Evolutionary conservation across 345 rosid genomes (phyloP).

Genomic region (Heritiera littoralis): DNA sequence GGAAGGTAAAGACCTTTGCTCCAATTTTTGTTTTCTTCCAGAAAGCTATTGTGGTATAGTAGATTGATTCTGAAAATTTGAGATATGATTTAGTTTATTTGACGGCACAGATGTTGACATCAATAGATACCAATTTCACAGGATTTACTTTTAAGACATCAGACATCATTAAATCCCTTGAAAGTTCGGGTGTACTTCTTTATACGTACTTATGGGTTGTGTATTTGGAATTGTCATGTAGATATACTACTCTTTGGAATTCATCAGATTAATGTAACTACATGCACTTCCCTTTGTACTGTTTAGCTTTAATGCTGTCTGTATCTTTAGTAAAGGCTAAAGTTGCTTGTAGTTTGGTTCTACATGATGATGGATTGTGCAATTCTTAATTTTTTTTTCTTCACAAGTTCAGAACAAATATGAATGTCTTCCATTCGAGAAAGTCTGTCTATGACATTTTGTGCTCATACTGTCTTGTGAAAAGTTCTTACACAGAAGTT

Average conservation of each 20-base stretch:
- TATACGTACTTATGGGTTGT: not conserved
- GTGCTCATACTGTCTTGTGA: not conserved
- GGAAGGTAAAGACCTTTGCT: slow-evolving; percentile 60
- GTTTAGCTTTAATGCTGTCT: not conserved
- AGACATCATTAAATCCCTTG: slow-evolving; percentile 70
- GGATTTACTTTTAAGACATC: slow-evolving; percentile 93
- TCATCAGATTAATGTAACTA: not conserved
- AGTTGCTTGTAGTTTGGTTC: not conserved
- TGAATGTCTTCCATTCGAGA: not conserved
- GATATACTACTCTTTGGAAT: not conserved
- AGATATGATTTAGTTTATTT: slow-evolving; percentile 16
- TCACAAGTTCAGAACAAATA: not conserved
- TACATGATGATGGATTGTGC: not conserved
- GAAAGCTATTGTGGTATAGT: not conserved
- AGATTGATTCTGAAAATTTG: not conserved
- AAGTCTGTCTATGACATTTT: not conserved
- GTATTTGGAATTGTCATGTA: not conserved
- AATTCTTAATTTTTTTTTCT: not conserved
- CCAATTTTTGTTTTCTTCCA: not conserved
- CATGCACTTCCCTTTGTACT: not conserved
- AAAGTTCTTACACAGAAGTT: not conserved
- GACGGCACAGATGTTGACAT: slow-evolving; percentile 83
- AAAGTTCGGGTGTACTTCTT: slow-evolving; percentile 64
- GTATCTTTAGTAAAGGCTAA: slow-evolving; percentile 6
- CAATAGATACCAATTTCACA: slow-evolving; percentile 85